Evolutionary conservation across 2,329 filamentous ascomycete species (phyloP), one percentile per base, ranked within the genome.

Genomic region (Pyricularia grisea): DNA sequence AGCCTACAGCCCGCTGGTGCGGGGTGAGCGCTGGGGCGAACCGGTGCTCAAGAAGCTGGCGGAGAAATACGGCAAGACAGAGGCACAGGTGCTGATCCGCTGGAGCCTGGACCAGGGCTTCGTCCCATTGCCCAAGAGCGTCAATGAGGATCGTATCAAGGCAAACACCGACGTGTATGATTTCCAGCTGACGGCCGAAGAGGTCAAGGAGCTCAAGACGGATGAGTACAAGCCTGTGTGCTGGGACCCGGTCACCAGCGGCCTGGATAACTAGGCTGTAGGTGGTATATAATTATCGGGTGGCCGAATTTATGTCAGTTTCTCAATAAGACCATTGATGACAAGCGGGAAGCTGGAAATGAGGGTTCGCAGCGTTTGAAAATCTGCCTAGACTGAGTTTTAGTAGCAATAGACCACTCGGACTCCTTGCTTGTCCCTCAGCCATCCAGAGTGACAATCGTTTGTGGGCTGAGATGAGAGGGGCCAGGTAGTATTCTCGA

Each of bases 91-190:
- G 11, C 78, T 97, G 74, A 80, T 97, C 67, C 85, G 93, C 71
- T 97, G 92, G 85, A 91, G 90, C 73, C 78, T 97, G 78, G 91
- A 97, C 79, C 94, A 92, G 79, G 90, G 87, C 4, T 88, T 87
- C 77, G 83, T 87, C 14, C 86, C 88, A 55, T 81, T 90, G 71
- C 88, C 88, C 69, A 90, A 90, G 82, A 88, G 85, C 73, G 85
- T 85, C 63, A 88, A 84, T 33, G 82, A 84, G 30, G 79, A 79
- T 50, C 81, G 87, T 55, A 90, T 90, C 71, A 79, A 81, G 76
- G 84, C 83, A 75, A 92, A 92, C 78, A 86, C 88, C 74, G 81
- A 88, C 75, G 83, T 85, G 71, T 88, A 76, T 11, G 85, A 88
- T 74, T 91, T 91, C 76, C 83, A 85, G 74, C 79, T 91, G 30